These are phyloP conservation scores for Pluteus cervinus DNA, from an alignment of 768 basidiomycete species.

Conservation along the genomic window DNA sequence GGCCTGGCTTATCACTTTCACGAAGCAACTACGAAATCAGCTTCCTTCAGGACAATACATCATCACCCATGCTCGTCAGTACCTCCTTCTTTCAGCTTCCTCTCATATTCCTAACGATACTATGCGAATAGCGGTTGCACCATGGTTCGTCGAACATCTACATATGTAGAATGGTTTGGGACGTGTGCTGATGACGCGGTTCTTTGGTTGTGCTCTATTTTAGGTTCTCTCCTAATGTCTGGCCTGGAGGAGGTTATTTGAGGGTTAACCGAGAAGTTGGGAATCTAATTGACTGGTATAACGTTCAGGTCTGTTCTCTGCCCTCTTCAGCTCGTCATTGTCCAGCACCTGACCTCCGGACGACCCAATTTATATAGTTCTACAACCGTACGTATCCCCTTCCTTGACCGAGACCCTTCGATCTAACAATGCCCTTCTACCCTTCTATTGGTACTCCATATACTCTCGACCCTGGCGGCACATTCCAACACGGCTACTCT, in stretches of 20 bases:
- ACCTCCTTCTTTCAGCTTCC: background rate
- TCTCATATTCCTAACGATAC: conserved; percentile 2
- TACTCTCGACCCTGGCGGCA: too few species aligned
- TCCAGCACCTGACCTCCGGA: too few species aligned
- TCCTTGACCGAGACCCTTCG: background rate
- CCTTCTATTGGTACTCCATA: too few species aligned
- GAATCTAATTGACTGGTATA: conserved; percentile 60
- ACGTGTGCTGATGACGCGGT: background rate
- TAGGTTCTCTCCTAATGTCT: conserved; percentile 37
- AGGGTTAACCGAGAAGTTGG: conserved; percentile 49
- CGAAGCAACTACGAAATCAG: conserved; percentile 38
- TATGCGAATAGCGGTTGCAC: conserved; percentile 36
- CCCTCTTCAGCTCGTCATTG: too few species aligned
- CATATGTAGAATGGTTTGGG: background rate
- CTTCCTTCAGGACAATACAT: conserved; percentile 46
- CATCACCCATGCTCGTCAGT: conserved; percentile 50
- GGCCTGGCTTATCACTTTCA: conserved; percentile 49
- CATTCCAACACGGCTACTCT: too few species aligned
- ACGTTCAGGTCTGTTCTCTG: conserved; percentile 45
- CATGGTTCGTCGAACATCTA: conserved; percentile 23
- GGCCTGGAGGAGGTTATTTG: conserved; percentile 49
- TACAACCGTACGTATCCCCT: conserved; percentile 20
- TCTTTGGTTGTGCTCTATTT: conserved; percentile 3
- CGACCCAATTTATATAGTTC: too few species aligned
- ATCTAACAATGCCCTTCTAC: background rate